phyloP scores from a whole-genome alignment of 345 rosid species.

The Xanthoceras sorbifolium region DNA sequence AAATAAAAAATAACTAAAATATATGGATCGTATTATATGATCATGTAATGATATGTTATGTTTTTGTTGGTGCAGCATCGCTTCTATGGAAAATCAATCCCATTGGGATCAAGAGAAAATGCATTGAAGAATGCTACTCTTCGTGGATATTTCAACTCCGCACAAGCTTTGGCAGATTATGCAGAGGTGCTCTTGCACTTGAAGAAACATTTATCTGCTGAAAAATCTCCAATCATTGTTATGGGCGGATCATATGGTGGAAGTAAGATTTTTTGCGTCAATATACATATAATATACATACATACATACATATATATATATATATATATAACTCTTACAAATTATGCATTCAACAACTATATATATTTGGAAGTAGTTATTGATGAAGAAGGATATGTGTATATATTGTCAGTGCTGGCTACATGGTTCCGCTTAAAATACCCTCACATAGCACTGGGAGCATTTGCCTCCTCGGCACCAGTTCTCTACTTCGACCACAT shows the following conservation, averaged over 20 bases:
- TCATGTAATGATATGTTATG: neutral
- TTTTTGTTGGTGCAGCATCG: slow-evolving; percentile 4
- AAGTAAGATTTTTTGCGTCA: slow-evolving; percentile 46
- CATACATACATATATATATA: no score
- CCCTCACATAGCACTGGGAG: slow-evolving; percentile 37
- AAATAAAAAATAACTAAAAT: neutral
- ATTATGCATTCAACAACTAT: neutral
- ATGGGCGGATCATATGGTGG: slow-evolving; percentile 77
- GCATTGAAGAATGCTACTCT: slow-evolving; percentile 3
- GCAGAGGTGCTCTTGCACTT: slow-evolving; percentile 50
- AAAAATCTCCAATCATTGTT: slow-evolving; percentile 55
- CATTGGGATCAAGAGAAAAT: slow-evolving; percentile 4
- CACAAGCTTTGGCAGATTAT: slow-evolving; percentile 59
- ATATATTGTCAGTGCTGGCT: slow-evolving; percentile 33
- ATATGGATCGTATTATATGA: neutral
- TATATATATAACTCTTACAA: no score
- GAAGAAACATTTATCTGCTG: slow-evolving; percentile 36
- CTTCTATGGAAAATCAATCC: slow-evolving; percentile 15
- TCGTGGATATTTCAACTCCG: slow-evolving; percentile 52
- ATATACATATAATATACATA: no score
- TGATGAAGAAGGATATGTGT: neutral
- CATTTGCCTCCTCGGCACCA: slow-evolving; percentile 48
- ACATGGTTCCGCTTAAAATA: slow-evolving; percentile 40
- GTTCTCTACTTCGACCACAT: slow-evolving; percentile 32
- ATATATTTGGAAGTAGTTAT: neutral